Percentiles rank a stretch among this genome's conserved stretches.
Conservation (phyloP, 208 protist genomes). For the Plasmodiophora brassicae region DNA sequence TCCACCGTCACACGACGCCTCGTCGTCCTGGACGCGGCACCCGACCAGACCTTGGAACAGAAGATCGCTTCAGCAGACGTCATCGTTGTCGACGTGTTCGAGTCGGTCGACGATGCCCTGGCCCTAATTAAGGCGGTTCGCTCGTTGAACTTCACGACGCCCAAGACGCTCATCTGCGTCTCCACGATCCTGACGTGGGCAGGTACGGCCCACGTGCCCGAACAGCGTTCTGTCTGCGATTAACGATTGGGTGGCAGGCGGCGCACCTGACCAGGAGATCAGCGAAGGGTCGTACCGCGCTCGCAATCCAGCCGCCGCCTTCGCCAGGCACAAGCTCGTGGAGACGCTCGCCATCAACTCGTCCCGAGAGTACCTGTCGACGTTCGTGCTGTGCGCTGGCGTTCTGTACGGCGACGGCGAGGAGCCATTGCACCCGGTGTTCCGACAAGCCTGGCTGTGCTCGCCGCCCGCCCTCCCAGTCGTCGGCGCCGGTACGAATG, state of each 20-base stretch:
- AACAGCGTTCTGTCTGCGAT: no score
- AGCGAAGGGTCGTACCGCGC: background rate
- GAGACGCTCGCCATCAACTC: conserved; percentile 14
- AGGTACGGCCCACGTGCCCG: background rate
- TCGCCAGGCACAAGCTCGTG: background rate
- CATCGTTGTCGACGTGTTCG: background rate
- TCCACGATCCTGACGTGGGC: background rate
- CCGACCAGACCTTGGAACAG: background rate
- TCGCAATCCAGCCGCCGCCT: background rate
- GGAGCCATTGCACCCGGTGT: background rate
- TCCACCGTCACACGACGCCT: background rate
- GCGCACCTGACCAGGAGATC: background rate
- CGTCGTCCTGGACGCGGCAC: background rate
- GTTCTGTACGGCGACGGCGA: conserved; percentile 4
- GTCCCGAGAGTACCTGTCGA: background rate
- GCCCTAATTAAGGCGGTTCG: background rate
- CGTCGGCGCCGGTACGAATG: background rate
- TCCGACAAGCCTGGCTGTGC: conserved; percentile 5
- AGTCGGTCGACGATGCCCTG: background rate
- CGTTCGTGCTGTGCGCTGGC: background rate
- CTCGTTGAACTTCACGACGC: background rate
- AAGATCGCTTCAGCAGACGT: background rate
- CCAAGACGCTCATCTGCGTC: background rate
- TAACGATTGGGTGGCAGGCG: no score
- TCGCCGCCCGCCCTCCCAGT: background rate